Evolutionary conservation across 1,139 yeast species (phyloP), one percentile per base, ranked within the genome.

Genomic region (Wickerhamiella pararugosa): DNA sequence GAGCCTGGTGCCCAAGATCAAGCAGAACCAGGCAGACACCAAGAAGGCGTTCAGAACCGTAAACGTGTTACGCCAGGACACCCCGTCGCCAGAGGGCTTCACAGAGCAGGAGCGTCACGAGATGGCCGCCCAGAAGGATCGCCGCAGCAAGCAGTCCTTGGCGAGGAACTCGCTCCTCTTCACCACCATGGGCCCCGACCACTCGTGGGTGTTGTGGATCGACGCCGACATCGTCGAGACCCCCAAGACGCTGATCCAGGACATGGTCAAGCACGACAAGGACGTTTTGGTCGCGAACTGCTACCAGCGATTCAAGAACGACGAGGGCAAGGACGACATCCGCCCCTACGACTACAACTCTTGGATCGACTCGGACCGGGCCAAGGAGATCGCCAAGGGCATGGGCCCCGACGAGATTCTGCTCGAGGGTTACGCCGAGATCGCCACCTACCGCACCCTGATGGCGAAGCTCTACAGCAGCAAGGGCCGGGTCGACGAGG

Each of bases 331-430:
- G 40, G 66, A 71, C 41, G 69, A 73, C 45, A 65, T 72, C 27
- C 72, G 97, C 54, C 93, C 97, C 9, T 90, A 90, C 58, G 98
- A 90, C 60, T 87, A 71, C 67, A 90, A 90, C 65, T 87, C 92
- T 61, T 90, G 98, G 98, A 80, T 79, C 43, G 98, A 90, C 60
- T 77, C 92, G 45, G 92, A 82, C 45, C 80, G 75, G 52, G 97
- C 95, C 2, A 66, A 77, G 54, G 70, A 76, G 54, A 60, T 90
- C 42, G 97, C 94, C 3, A 60, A 70, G 8, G 59, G 65, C 5
- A 68, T 90, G 77, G 62, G 69, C 9, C 93, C 84, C 4, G 97
- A 90, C 54, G 96, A 90, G 50, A 86, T 90, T 53, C 70, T 90
- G 46, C 84, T 90, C 8, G 98, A 90, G 65, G 70, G 97, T 2